Evolutionary conservation across 1,139 yeast genomes (phyloP).

Genomic region (Yamadazyma sp.): DNA sequence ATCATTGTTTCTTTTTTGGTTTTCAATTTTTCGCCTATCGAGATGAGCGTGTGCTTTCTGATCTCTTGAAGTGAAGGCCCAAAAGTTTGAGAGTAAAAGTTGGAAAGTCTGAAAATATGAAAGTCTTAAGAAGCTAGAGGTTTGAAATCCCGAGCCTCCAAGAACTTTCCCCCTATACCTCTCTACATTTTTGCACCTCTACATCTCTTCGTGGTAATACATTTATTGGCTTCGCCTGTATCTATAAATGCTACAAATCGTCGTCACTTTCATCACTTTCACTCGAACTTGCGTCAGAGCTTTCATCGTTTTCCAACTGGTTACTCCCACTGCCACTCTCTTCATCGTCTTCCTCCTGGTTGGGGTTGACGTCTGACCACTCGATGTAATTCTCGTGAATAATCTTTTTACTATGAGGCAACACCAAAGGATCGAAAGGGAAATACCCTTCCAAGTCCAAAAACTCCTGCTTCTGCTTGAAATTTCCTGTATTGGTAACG

Average conservation of each 20-base stretch:
- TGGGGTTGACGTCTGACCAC: slow-evolving; percentile 62
- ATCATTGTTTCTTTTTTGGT: slow-evolving; percentile 20
- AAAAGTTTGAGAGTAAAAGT: too few species aligned
- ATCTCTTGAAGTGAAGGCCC: too few species aligned
- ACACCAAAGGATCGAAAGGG: slow-evolving; percentile 90
- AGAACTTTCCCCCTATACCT: too few species aligned
- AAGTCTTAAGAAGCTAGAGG: too few species aligned
- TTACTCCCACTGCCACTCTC: slow-evolving; percentile 37
- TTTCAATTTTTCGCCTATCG: too few species aligned
- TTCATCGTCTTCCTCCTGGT: slow-evolving; percentile 60
- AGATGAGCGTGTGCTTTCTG: too few species aligned
- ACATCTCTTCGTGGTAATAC: too few species aligned
- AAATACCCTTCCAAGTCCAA: slow-evolving; percentile 88
- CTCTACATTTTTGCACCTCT: too few species aligned
- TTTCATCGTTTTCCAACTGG: slow-evolving; percentile 20
- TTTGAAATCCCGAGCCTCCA: too few species aligned
- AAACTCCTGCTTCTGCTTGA: slow-evolving; percentile 69
- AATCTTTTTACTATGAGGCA: slow-evolving; percentile 56
- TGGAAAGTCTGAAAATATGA: too few species aligned
- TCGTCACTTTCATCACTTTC: slow-evolving; percentile 2
- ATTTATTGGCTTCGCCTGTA: not conserved
- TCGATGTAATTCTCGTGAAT: slow-evolving; percentile 67
- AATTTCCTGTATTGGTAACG: slow-evolving; percentile 38
- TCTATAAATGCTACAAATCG: not conserved
- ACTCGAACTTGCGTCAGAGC: slow-evolving; percentile 6